Percentiles rank a stretch among this genome's conserved stretches.
These are phyloP conservation scores for Bolboschoenoplectus hybrid DNA, from an alignment of 202 grass and related monocot genomes.

Conservation along the genomic window DNA sequence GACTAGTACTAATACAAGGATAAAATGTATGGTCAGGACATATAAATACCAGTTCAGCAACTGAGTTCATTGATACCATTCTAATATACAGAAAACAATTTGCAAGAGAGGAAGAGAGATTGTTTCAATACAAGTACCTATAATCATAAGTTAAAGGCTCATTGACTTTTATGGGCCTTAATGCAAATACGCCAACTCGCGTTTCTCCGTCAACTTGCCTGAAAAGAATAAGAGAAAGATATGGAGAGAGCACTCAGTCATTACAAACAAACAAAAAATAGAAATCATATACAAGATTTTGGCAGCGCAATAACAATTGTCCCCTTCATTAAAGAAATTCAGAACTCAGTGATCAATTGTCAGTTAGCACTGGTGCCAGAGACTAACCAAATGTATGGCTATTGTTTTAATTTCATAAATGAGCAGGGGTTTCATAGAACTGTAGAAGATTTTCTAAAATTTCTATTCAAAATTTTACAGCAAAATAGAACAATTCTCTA, in stretches of 20 bases:
- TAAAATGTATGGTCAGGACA: not conserved
- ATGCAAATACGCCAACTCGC: constrained; percentile 76
- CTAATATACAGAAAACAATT: constrained; percentile 6
- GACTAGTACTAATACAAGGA: not conserved
- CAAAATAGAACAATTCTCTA: constrained; percentile 1
- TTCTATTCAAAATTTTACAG: constrained; percentile 14
- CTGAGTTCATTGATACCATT: constrained; percentile 6
- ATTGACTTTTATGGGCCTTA: constrained; percentile 57
- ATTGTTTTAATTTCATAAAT: not conserved
- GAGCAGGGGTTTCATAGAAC: not conserved
- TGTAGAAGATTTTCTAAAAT: not conserved
- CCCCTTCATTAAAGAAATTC: not conserved
- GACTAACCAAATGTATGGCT: constrained; percentile 2
- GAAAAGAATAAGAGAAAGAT: constrained; percentile 12
- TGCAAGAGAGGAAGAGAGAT: constrained; percentile 12
- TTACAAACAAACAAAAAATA: not conserved
- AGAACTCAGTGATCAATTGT: not conserved
- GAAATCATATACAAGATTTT: constrained; percentile 14
- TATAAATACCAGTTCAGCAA: not conserved
- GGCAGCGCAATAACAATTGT: constrained; percentile 6
- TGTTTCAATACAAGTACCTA: constrained; percentile 51
- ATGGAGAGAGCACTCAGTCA: not conserved
- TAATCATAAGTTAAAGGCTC: constrained; percentile 84
- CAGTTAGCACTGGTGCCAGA: not conserved
- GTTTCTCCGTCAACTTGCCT: constrained; percentile 93